These are phyloP conservation scores for Xylaria sp. DNA, from an alignment of 2,329 filamentous ascomycete genomes.

Conservation along the genomic window DNA sequence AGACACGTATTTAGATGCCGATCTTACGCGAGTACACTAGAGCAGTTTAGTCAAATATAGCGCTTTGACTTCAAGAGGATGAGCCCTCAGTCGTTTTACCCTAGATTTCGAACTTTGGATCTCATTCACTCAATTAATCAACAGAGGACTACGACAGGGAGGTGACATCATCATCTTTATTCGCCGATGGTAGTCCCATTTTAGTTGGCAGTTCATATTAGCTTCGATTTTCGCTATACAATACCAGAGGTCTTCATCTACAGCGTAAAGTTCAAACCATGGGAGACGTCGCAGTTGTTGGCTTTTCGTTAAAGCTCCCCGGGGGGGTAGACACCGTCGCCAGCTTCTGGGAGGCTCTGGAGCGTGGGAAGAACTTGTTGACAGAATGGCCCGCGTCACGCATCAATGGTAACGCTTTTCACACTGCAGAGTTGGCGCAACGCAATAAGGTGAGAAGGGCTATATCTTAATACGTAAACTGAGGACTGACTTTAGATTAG, in stretches of 20 bases:
- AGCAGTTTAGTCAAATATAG: neutral
- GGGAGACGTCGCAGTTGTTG: constrained; percentile 50
- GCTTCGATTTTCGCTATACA: neutral
- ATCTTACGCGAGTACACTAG: constrained; percentile 7
- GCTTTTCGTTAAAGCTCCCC: constrained; percentile 54
- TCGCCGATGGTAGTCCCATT: neutral
- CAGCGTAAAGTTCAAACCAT: constrained; percentile 7
- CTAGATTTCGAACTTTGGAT: neutral
- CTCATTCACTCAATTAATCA: neutral
- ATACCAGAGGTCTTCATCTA: neutral
- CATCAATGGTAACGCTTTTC: constrained; percentile 46
- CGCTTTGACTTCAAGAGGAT: constrained; percentile 10
- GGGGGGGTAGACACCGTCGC: constrained; percentile 49
- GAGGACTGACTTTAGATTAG: constrained; percentile 38
- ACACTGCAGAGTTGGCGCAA: constrained; percentile 24
- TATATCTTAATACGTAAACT: neutral
- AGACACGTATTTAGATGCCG: constrained; percentile 14
- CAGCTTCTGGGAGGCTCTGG: constrained; percentile 52
- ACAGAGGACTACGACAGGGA: neutral
- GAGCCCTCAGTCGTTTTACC: neutral
- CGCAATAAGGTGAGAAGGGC: constrained; percentile 28
- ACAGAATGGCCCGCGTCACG: constrained; percentile 51
- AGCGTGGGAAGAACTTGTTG: constrained; percentile 48
- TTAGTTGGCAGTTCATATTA: neutral
- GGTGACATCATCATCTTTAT: neutral